Conservation (phyloP, 139 green algal species). For the Monoraphidium neglectum region DNA sequence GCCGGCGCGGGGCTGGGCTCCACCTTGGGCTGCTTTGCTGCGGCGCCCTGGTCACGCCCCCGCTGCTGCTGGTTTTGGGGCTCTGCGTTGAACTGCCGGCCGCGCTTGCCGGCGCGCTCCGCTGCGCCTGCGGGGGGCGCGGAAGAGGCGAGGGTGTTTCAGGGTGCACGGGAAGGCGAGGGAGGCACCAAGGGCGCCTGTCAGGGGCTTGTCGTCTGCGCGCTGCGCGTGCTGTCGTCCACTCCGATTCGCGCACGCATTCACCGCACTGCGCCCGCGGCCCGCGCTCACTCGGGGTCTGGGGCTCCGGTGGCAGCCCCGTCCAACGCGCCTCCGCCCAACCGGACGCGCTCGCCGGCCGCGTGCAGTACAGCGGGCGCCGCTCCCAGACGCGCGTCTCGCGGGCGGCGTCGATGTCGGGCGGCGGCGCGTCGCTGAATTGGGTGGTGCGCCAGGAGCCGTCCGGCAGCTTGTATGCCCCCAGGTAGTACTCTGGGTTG, state of each 20-base stretch:
- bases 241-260: background rate
- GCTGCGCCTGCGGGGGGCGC: background rate
- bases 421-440: constrained; percentile 20
- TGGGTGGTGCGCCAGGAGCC: constrained; percentile 47
- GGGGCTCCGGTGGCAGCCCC: background rate
- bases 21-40: background rate
- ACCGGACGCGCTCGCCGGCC: constrained; percentile 39
- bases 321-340: constrained; percentile 40
- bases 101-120: constrained; percentile 8
- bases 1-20: background rate
- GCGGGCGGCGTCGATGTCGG: background rate
- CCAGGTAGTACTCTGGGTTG: constrained; percentile 73
- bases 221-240: no score
- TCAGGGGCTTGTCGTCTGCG: no score
- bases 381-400: constrained; percentile 44
- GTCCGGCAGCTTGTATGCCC: constrained; percentile 36
- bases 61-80: background rate
- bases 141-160: background rate
- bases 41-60: background rate
- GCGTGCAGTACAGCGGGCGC: constrained; percentile 41
- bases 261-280: background rate
- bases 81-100: constrained; percentile 19
- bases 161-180: constrained; percentile 12
- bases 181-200: no score
- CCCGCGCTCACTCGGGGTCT: background rate